phyloP scores from a whole-genome alignment of 306 rosid species.

The Prunus dulcis region DNA sequence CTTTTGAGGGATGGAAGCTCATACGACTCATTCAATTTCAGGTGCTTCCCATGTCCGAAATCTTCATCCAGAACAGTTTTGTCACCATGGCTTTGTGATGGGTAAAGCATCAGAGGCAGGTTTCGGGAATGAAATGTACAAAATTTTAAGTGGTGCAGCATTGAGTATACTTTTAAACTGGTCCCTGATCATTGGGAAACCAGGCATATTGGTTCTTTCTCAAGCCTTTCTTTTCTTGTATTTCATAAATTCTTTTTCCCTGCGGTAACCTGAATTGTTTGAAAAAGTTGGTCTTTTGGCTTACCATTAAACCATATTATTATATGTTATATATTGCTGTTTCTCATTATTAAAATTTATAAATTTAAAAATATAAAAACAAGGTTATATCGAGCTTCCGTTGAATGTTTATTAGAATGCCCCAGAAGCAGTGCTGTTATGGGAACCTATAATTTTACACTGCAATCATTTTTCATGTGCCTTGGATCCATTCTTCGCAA shows the following conservation, averaged over 20 bases:
- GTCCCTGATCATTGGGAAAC: constrained; percentile 97
- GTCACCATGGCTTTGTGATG: constrained; percentile 81
- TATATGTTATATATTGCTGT: too few species aligned
- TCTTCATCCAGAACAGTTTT: constrained; percentile 77
- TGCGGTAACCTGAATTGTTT: not conserved
- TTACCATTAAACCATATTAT: not conserved
- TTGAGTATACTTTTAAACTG: constrained; percentile 89
- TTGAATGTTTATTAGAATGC: not conserved
- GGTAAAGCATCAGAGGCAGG: constrained; percentile 97
- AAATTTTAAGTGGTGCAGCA: constrained; percentile 76
- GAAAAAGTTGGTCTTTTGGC: not conserved
- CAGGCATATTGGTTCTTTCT: constrained; percentile 99
- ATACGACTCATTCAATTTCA: constrained; percentile 32
- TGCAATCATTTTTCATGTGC: not conserved
- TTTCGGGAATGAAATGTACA: constrained; percentile 98
- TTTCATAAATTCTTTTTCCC: constrained; percentile 7
- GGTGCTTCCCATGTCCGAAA: constrained; percentile 75
- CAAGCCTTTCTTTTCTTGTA: constrained; percentile 68
- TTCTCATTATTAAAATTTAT: too few species aligned
- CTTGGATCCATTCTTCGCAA: not conserved
- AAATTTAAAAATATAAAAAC: too few species aligned
- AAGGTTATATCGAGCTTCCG: too few species aligned
- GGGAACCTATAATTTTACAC: not conserved
- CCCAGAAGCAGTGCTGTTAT: not conserved
- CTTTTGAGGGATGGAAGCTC: constrained; percentile 23